Evolutionary conservation across 306 rosid species (phyloP), one percentile per base, ranked within the genome.

Genomic region (Malus asiatica): DNA sequence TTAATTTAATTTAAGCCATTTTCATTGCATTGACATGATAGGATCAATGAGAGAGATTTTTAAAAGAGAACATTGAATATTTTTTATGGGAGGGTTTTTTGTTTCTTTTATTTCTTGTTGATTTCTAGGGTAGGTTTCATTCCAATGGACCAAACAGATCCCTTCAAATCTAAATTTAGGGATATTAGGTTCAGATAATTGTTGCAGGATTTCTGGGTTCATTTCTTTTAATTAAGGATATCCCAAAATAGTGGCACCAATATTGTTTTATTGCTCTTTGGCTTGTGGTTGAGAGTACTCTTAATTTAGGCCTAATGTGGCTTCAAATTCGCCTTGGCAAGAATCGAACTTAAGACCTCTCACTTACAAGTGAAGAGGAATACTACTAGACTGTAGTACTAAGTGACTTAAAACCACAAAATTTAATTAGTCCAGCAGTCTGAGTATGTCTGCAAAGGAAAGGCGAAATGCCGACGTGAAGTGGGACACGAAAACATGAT

Each of bases 121-220:
- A 4, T 60, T 29, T 13, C 33, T 25, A 5, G n/a, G 68, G 9
- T 16, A 30, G 62, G 30, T 40, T 79, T 18, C 44, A 27, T 35
- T 73, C n/a, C 64, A 9, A 33, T 6, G 66, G 69, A 79, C 33
- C 46, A 60, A 60, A 44, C 77, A 27, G 23, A 61, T 73, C 77
- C 68, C 59, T 16, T 40, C 19, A 73, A 73, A 25, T 60, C 51
- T 25, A 58, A 42, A 19, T 73, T 25, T 6, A 15, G 35, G 18
- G 58, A 16, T 25, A 6, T n/a, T 23, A 25, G 23, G 23, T 23
- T 40, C 57, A 57, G 40, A 35, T 25, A 18, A 61, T 20, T 27
- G 80, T 77, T 71, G 80, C 89, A 66, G 82, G 46, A 79, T 84
- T 86, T 84, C 53, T 84, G 92, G 88, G 16, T 52, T 75, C 40